phyloP scores from a whole-genome alignment of 176 grass and related monocot species.

The Hyparrhenia diplandra region DNA sequence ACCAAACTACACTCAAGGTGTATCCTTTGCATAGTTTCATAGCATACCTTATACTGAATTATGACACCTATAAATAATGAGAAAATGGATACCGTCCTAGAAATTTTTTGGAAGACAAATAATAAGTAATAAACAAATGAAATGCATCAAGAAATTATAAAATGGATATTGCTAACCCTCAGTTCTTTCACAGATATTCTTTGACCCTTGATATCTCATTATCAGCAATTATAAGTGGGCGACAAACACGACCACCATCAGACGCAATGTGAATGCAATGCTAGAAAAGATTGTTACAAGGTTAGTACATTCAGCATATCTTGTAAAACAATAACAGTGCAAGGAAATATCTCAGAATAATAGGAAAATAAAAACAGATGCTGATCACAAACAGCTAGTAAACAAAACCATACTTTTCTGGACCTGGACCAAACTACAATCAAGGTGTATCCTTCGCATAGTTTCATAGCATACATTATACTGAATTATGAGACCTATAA shows the following conservation, averaged over 20 bases:
- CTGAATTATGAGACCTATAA: too few relatives aligned
- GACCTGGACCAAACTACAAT: not conserved
- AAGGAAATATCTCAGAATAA: not conserved
- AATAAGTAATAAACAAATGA: constrained; percentile 17
- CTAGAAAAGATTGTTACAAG: constrained; percentile 30
- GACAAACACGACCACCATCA: constrained; percentile 95
- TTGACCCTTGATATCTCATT: constrained; percentile 81
- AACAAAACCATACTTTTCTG: not conserved
- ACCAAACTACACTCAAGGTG: not conserved
- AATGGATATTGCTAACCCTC: constrained; percentile 46
- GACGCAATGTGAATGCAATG: constrained; percentile 86
- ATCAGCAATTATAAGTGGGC: constrained; percentile 97
- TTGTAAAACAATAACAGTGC: not conserved
- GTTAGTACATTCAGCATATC: constrained; percentile 25
- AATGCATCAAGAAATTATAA: constrained; percentile 22
- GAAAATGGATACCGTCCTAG: constrained; percentile 63
- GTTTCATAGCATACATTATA: too few relatives aligned
- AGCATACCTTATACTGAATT: too few relatives aligned
- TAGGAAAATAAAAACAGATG: not conserved
- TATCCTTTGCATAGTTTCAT: not conserved
- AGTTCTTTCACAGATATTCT: constrained; percentile 83
- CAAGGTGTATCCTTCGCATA: not conserved
- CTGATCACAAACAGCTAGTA: not conserved
- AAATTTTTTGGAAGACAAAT: constrained; percentile 16
- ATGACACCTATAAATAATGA: not conserved